Evolutionary conservation across 108 stramenopile genomes (phyloP), one percentile per base, ranked within the genome.

Genomic region (Cyclotella kingstonii): DNA sequence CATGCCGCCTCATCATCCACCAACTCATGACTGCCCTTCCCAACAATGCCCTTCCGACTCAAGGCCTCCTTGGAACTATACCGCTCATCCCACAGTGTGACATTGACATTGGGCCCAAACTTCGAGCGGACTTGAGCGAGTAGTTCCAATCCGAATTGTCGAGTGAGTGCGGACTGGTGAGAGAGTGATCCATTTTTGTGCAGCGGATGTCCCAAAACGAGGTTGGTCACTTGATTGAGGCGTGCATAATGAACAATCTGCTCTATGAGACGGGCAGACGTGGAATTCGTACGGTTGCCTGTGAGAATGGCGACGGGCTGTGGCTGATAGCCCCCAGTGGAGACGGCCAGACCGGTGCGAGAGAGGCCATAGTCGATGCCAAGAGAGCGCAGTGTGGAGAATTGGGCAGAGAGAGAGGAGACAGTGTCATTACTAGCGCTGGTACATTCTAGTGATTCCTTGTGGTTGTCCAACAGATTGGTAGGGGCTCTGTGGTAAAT

Each of bases 1-100:
- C 84, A 89, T 9, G 91, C 91, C 17, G 91, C 82, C 38, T 87
- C 84, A 19, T 81, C 87, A 66, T 93, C 91, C 51, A 93, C 59
- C 9, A 54, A 35, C 15, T 76, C 79, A 18, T 75, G 66, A 15
- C 51, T 55, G n/a, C 48, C 36, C 49, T 68, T 64, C 19, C 68
- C 46, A 18, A 58, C 54, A 23, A 80, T 78, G 42, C 53, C 45
- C 46, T 81, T 74, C 12, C 82, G 51, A 30, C 86, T 76, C 10
- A 81, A 82, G 8, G 90, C 90, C 68, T 84, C 86, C 54, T 87
- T 89, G 29, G 75, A 73, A 8, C 86, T 93, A 42, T 93, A 93
- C 27, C 91, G 79, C 58, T 93, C 91, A 76, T 93, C 91, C 73
- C 77, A 93, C 40, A 93, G 28, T 9, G 61, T 72, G 12, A 93